Conservation (phyloP, 495 filamentous ascomycete genomes). For the Penicillium cataractarum region DNA sequence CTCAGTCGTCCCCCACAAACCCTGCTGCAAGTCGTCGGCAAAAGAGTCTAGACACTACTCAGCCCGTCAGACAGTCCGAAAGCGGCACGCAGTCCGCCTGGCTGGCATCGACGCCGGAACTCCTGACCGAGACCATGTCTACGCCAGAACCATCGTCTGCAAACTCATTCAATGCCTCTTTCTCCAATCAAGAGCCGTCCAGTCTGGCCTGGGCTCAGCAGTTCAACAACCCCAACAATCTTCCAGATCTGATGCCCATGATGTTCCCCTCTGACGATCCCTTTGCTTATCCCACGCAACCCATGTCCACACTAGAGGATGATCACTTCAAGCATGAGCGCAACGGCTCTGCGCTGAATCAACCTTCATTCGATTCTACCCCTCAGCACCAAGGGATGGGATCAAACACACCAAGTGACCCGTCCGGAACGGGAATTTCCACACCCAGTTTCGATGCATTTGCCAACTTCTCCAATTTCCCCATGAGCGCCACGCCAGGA, state of each 20-base stretch:
- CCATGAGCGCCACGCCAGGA: conserved; percentile 20
- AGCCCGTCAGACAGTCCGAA: conserved; percentile 25
- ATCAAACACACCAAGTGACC: conserved; percentile 25
- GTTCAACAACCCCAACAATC: conserved; percentile 38
- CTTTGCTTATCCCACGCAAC: conserved; percentile 86
- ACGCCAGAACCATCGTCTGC: conserved; percentile 33
- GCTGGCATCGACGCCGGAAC: conserved; percentile 37
- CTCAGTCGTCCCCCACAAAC: conserved; percentile 24
- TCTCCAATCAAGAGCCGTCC: conserved; percentile 32
- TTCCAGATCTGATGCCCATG: conserved; percentile 79
- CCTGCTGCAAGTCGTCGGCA: conserved; percentile 26
- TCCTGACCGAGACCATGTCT: conserved; percentile 37
- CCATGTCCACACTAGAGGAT: conserved; percentile 67
- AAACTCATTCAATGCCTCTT: conserved; percentile 21
- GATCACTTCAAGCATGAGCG: conserved; percentile 47
- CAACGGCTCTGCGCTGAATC: conserved; percentile 15
- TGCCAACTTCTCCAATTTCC: conserved; percentile 33
- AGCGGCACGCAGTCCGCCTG: conserved; percentile 31
- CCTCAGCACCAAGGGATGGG: conserved; percentile 21
- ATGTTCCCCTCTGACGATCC: conserved; percentile 94
- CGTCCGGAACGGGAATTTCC: conserved; percentile 21
- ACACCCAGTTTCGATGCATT: conserved; percentile 37
- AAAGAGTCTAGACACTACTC: conserved; percentile 40
- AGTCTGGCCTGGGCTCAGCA: conserved; percentile 35
- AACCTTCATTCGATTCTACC: conserved; percentile 22